Evolutionary conservation across 331 rosid species (phyloP), one percentile per base, ranked within the genome.

Genomic region (Quercus tomentella): DNA sequence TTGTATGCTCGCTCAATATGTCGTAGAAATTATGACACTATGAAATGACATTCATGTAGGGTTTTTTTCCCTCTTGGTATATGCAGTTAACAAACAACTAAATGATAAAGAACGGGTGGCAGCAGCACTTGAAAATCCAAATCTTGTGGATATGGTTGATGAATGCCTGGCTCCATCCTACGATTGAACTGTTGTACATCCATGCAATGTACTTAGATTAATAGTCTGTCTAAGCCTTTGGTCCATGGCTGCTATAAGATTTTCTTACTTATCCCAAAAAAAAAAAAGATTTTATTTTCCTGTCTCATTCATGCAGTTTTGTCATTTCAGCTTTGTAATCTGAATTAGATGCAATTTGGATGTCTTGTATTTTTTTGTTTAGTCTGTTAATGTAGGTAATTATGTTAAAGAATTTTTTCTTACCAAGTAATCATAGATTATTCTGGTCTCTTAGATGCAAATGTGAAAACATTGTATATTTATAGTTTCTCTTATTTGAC

Each of bases 41-140:
- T 10, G 43, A 35, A 35, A 35, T 30, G 70, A 76, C 30, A 6
- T 25, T 45, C 26, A 3, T 74, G 7, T 56, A 9, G 15, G 9
- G 1, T 12, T 20, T 58, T 61, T 41, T 77, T 73, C 6, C 54
- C 76, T 69, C 56, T 61, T 62, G 20, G 3, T 37, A 31, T 72
- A 51, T 87, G 84, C 98, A 91, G 99, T 96, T 82, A 93, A 96
- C 81, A 96, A 96, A 83, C 99, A 93, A 81, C 89, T 96, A 83
- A 96, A 91, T 75, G 98, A 93, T 86, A 96, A 93, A 86, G 98
- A 96, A 70, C 90, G 99, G 57, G 94, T 91, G 65, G 97, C 97
- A 62, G 99, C 99, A 16, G 99, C 99, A 16, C 79, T 96, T 88
- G 99, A 96, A 79, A 96, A 91, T 66, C 97, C 99, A 57, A 83